Base-by-base conservation (phyloP, 306 rosid genomes). In the Cicer pinnatifidum region DNA sequence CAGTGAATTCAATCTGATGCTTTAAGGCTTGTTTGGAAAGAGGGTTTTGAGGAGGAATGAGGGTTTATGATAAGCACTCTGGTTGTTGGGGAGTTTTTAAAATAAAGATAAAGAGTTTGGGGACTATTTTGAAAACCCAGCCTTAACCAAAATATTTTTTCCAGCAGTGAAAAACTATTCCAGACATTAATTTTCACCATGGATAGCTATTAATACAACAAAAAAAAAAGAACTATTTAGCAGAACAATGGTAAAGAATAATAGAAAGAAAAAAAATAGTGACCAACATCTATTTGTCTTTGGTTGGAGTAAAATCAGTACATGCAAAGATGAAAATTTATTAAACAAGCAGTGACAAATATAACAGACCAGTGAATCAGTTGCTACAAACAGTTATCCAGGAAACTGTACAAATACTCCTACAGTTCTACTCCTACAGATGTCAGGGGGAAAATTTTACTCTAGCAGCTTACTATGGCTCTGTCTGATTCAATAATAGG, bases 341-440 rank as follows among this genome's bases (percentile, higher is more conserved):
- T 11, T 45, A 45, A 77, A 37, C 69, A 46, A 57, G 20, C 28
- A 76, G 11, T 33, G 19, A 67, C 43, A 56, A 76, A 76, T 44
- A n/a, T 19, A 64, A 43, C 48, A 53, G 59, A 67, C 39, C 37
- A 56, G 40, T 59, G 20, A 56, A 54, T 56, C 80, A 66, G n/a
- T 57, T 56, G 15, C 75, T 67, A 67, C 69, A 57, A 67, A 43
- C 37, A 78, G 59, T 52, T 71, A 63, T 62, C 63, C 28, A 8
- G 7, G 56, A 69, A 59, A 10, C 48, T 38, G 23, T 73, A 20
- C 57, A 67, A 47, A 67, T 72, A 59, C 60, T 67, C 66, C 48
- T 20, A 65, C 28, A 80, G 51, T 63, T 12, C 69, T 37, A 57
- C 50, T 16, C 28, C 50, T n/a, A 66, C 35, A 80, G 35, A 20